Percentiles rank a stretch among this genome's conserved stretches.
Conservation (phyloP, 2,329 filamentous ascomycete species). For the Coniochaeta sp. region DNA sequence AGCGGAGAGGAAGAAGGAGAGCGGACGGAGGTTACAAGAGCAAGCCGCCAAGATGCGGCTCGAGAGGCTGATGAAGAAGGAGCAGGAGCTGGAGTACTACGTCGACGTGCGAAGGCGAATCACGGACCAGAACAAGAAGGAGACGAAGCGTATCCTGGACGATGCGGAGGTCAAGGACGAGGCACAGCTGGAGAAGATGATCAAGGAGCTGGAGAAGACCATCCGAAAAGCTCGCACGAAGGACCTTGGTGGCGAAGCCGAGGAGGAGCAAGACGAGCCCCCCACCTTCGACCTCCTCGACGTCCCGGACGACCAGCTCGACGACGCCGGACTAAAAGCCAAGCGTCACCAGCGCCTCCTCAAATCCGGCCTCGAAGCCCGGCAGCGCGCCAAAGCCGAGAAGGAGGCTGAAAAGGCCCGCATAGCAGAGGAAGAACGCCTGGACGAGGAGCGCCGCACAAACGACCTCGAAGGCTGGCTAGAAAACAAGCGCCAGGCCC, state of each 20-base stretch:
- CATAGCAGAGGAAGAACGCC: constrained; percentile 71
- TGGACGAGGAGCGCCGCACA: constrained; percentile 76
- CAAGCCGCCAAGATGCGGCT: constrained; percentile 96
- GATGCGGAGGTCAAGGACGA: constrained; percentile 91
- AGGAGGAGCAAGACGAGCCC: constrained; percentile 74
- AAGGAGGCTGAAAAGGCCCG: constrained; percentile 90
- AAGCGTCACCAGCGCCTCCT: constrained; percentile 89
- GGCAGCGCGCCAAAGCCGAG: constrained; percentile 88
- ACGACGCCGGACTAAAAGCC: constrained; percentile 84
- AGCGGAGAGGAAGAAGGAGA: constrained; percentile 92
- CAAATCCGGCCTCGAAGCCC: constrained; percentile 91
- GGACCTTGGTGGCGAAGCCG: constrained; percentile 75
- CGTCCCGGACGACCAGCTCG: constrained; percentile 82
- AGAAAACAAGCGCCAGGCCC: constrained; percentile 68
- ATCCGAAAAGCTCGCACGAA: constrained; percentile 89
- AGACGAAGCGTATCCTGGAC: constrained; percentile 77
- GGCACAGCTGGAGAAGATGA: constrained; percentile 70
- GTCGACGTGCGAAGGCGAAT: constrained; percentile 71
- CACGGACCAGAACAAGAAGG: constrained; percentile 78
- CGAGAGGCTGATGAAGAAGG: constrained; percentile 91
- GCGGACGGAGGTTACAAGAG: constrained; percentile 82
- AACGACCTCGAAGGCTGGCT: constrained; percentile 85
- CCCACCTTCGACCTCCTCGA: constrained; percentile 87
- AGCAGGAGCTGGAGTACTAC: constrained; percentile 92
- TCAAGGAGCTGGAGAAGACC: constrained; percentile 84